Conservation (phyloP, 768 basidiomycete genomes). For the Kwoniella botswanensis region DNA sequence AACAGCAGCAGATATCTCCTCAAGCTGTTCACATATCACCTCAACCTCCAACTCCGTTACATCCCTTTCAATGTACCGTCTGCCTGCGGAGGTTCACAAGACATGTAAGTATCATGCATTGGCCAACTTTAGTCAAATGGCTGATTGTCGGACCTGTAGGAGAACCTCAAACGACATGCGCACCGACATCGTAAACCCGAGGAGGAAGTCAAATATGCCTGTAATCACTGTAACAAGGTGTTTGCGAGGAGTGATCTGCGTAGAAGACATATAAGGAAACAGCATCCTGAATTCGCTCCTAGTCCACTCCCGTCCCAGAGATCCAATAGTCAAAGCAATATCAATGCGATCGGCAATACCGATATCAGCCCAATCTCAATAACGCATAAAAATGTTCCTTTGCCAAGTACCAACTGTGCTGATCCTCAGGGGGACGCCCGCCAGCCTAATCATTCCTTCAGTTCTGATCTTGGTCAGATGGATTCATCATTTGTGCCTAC, state of each 20-base stretch:
- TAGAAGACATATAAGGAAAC: conserved; percentile 32
- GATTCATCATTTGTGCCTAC: too few relatives aligned
- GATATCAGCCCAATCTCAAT: too few relatives aligned
- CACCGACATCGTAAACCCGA: conserved; percentile 17
- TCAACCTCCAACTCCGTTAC: conserved; percentile 6
- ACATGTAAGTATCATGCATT: conserved; percentile 25
- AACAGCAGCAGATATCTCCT: neutral
- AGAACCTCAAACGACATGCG: conserved; percentile 45
- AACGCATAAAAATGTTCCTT: too few relatives aligned
- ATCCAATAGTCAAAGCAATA: neutral
- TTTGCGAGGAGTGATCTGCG: conserved; percentile 39
- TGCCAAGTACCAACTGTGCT: too few relatives aligned
- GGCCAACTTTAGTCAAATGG: neutral
- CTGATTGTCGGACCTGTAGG: conserved; percentile 12
- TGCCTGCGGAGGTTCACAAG: conserved; percentile 44
- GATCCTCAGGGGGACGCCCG: too few relatives aligned
- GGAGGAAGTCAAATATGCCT: conserved; percentile 10
- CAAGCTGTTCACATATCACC: neutral
- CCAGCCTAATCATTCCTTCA: neutral
- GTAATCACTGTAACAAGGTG: conserved; percentile 27
- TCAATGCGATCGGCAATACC: too few relatives aligned
- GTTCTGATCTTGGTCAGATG: neutral
- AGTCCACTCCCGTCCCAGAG: neutral
- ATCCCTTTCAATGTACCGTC: conserved; percentile 43
- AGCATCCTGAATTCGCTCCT: conserved; percentile 30